Percentiles rank a stretch among this genome's conserved stretches.
phyloP scores from a whole-genome alignment of 345 rosid species.

The Acer saccharum region DNA sequence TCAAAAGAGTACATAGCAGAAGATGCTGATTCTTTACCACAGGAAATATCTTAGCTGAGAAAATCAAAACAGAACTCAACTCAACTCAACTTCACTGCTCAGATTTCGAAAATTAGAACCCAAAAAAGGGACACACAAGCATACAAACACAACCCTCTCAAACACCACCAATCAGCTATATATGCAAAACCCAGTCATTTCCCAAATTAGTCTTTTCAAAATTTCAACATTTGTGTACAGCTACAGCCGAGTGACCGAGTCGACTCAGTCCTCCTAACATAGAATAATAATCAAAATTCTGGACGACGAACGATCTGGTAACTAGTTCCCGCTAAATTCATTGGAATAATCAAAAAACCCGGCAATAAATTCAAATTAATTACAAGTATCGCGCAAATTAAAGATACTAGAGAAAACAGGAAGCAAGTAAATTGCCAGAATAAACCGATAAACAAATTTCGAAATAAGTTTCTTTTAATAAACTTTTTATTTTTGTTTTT shows the following conservation, averaged over 20 bases:
- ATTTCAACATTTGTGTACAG: too few species aligned
- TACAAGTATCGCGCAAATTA: too few species aligned
- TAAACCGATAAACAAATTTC: background rate
- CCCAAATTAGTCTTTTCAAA: too few species aligned
- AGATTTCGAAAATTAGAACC: background rate
- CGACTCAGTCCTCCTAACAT: conserved; percentile 8
- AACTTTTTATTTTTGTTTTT: background rate
- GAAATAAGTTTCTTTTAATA: background rate
- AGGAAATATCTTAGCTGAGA: conserved; percentile 81
- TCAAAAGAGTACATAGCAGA: conserved; percentile 84
- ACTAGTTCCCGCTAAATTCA: too few species aligned
- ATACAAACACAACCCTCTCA: too few species aligned
- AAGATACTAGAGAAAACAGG: too few species aligned
- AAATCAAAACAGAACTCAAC: conserved; percentile 10
- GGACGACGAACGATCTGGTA: background rate
- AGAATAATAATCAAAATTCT: background rate
- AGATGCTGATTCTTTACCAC: conserved; percentile 97
- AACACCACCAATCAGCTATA: background rate
- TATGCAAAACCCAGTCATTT: too few species aligned
- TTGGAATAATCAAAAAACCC: too few species aligned
- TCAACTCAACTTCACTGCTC: background rate
- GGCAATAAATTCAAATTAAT: too few species aligned
- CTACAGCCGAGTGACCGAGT: background rate
- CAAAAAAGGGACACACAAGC: background rate
- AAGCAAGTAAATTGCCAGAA: background rate